Base-by-base conservation (phyloP, 129 eudicot genomes). In the Tagetes erecta region DNA sequence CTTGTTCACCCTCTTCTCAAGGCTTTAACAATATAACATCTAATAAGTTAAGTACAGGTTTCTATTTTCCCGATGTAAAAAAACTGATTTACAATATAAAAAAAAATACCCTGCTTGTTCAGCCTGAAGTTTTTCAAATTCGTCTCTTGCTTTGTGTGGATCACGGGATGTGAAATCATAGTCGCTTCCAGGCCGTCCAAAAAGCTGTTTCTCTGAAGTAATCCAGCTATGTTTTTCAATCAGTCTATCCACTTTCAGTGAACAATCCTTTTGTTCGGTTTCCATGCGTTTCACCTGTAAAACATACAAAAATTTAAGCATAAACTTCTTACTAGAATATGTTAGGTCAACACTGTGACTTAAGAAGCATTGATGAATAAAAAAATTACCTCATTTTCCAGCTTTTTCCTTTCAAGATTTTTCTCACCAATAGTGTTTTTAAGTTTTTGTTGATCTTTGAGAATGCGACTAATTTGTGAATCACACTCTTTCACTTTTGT, bases 1-100 rank as follows among this genome's bases (percentile, higher is more conserved):
- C 84, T 94, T 94, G 88, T 94, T 94, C 68, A 94, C 97, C 81
- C 98, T 80, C 80, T 94, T 94, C 86, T 94, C 98, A 66, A 94
- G 97, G 76, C 98, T 94, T 50, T 34, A 79, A 40, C 7, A 72
- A 55, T 78, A 14, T 74, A 68, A 44, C 34, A 62, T 46, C 9
- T 45, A 11, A 70, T 30, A 37, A 7, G 42, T 59, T 69, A 41
- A 59, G 35, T 47, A 8, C 39, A 6, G 6, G 34, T 31, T 45
- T 77, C 39, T 38, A 45, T 53, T 56, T 55, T 53, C 56, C 53
- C 10, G 42, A 38, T 12, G 13, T 38, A 45, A 35, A 69, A 3
- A 31, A 9, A 51, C 4, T 42, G 13, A 40, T 6, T 45, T 38
- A 44, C 36, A 49, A 30, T 2, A 58, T 47, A 13, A 42, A 77